These are phyloP conservation scores for Fusarium praegraminearum DNA, from an alignment of 2,329 filamentous ascomycete genomes.

Conservation along the genomic window DNA sequence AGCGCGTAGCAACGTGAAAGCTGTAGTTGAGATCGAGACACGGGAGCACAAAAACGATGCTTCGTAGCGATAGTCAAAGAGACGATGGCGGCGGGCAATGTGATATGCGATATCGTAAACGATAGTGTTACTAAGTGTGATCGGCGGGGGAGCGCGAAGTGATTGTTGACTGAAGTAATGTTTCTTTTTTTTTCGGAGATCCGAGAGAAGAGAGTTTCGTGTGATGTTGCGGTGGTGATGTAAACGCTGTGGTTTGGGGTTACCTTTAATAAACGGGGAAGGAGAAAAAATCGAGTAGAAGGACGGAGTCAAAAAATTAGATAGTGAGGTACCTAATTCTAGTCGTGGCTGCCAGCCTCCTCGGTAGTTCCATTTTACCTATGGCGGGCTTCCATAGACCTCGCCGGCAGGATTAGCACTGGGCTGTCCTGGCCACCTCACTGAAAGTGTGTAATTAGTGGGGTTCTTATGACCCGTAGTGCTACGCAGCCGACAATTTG, in stretches of 20 bases:
- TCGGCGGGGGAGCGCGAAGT: constrained; percentile 41
- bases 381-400: constrained; percentile 3
- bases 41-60: constrained; percentile 45
- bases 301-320: constrained; percentile 51
- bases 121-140: constrained; percentile 37
- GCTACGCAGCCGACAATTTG: constrained; percentile 48
- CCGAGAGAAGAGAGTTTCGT: constrained; percentile 41
- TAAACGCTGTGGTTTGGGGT: constrained; percentile 45
- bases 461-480: constrained; percentile 32
- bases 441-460: constrained; percentile 35
- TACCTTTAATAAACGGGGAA: constrained; percentile 44
- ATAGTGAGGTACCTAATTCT: constrained; percentile 43
- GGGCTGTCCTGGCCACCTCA: constrained; percentile 31
- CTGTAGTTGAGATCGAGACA: constrained; percentile 36
- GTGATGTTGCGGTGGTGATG: constrained; percentile 49
- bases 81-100: constrained; percentile 35
- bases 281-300: constrained; percentile 51
- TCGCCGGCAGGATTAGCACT: constrained; percentile 31
- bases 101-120: constrained; percentile 40
- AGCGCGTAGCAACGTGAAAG: constrained; percentile 32
- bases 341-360: constrained; percentile 18
- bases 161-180: constrained; percentile 11
- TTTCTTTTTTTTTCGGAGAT: constrained; percentile 32
- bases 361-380: constrained; percentile 21
- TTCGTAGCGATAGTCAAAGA: constrained; percentile 35